A percentile compares a stretch with the other conserved stretches of the same genome.
These are phyloP conservation scores for Adansonia rubrostipa DNA, from an alignment of 441 rosid genomes.

Conservation along the genomic window DNA sequence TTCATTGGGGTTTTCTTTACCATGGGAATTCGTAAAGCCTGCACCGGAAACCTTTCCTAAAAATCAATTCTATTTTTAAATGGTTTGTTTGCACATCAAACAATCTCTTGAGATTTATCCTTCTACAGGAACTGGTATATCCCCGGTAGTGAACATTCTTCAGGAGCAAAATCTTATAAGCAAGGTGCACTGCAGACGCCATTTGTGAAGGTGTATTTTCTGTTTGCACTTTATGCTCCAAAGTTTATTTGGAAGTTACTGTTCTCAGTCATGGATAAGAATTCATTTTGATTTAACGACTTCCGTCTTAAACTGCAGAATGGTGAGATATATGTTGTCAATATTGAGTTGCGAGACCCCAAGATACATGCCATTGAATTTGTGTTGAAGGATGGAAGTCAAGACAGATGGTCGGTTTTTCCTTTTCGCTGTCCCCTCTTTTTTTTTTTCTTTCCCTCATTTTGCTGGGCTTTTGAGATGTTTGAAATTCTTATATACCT, in stretches of 20 bases:
- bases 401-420: constrained; percentile 55
- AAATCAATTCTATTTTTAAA: neutral
- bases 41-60: constrained; percentile 21
- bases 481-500: constrained; percentile 22
- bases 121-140: constrained; percentile 57
- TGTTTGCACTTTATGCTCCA: constrained; percentile 13
- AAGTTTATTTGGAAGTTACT: constrained; percentile 15
- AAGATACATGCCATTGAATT: constrained; percentile 59
- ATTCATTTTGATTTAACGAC: constrained; percentile 1
- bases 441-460: neutral
- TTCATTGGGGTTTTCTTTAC: constrained; percentile 70
- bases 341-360: constrained; percentile 60
- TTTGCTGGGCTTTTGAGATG: constrained; percentile 21
- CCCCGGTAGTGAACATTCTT: constrained; percentile 49
- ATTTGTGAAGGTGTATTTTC: constrained; percentile 47
- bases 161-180: constrained; percentile 35
- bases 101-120: constrained; percentile 23
- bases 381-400: constrained; percentile 65
- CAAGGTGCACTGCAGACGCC: constrained; percentile 72
- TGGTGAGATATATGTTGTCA: constrained; percentile 51
- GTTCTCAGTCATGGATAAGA: neutral
- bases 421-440: constrained; percentile 16
- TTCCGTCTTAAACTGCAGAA: constrained; percentile 40
- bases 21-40: constrained; percentile 53
- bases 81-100: constrained; percentile 4